A percentile compares a stretch with the other conserved stretches of the same genome.
phyloP scores from a whole-genome alignment of 768 basidiomycete species.

The Phylloporus scabripes region DNA sequence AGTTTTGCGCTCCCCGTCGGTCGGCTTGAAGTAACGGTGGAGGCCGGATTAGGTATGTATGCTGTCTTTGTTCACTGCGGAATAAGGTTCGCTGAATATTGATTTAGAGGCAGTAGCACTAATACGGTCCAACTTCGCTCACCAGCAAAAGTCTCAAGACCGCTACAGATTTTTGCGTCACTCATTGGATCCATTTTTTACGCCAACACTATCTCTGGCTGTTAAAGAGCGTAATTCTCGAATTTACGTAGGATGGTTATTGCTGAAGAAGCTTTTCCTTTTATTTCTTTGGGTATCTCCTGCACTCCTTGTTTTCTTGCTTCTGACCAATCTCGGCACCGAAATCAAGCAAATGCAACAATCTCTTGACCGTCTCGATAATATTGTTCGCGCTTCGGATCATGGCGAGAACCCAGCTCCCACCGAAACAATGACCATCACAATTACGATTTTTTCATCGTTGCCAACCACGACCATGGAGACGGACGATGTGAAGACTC shows the following conservation, averaged over 20 bases:
- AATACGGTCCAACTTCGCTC: slow-evolving; percentile 48
- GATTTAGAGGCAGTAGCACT: slow-evolving; percentile 41
- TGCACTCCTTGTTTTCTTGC: slow-evolving; percentile 11
- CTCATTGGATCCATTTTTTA: slow-evolving; percentile 52
- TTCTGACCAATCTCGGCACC: slow-evolving; percentile 23
- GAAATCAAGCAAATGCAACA: slow-evolving; percentile 25
- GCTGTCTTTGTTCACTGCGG: neutral
- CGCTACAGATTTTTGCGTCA: slow-evolving; percentile 51
- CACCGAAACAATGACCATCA: slow-evolving; percentile 28
- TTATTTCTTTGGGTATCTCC: slow-evolving; percentile 15
- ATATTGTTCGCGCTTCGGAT: slow-evolving; percentile 5
- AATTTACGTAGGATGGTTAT: slow-evolving; percentile 8
- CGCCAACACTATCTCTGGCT: slow-evolving; percentile 46
- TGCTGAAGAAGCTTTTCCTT: slow-evolving; percentile 11
- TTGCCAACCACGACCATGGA: slow-evolving; percentile 1
- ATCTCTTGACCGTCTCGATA: slow-evolving; percentile 20
- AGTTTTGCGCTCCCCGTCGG: slow-evolving; percentile 70
- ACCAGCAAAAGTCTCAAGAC: slow-evolving; percentile 39
- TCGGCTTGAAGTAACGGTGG: slow-evolving; percentile 57
- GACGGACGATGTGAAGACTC: neutral
- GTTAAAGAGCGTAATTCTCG: slow-evolving; percentile 6
- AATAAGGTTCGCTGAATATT: slow-evolving; percentile 17
- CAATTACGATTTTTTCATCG: slow-evolving; percentile 23
- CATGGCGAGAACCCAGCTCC: slow-evolving; percentile 1
- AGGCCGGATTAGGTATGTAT: slow-evolving; percentile 46